These are phyloP conservation scores for Apophysomyces elegans DNA, from an alignment of 371 early-diverging fungal species.

Conservation along the genomic window DNA sequence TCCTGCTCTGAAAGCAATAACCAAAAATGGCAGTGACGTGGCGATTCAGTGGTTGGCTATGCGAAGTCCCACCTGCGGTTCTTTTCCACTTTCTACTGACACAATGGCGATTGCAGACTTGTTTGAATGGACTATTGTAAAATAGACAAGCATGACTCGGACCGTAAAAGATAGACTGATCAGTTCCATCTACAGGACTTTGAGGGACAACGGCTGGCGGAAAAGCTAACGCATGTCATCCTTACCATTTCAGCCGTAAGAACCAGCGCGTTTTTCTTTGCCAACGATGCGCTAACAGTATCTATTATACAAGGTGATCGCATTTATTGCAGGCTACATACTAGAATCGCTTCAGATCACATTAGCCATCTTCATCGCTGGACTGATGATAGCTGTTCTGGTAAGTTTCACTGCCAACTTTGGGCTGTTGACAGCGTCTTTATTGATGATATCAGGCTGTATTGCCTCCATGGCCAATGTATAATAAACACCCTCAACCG, in stretches of 20 bases:
- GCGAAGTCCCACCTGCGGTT: background rate
- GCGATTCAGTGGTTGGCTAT: no score
- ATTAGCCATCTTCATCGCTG: slow-evolving; percentile 17
- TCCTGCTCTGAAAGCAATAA: no score
- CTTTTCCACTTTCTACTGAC: background rate
- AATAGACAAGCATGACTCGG: background rate
- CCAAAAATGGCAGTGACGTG: no score
- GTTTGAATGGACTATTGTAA: slow-evolving; percentile 3
- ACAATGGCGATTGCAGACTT: background rate
- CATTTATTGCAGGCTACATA: slow-evolving; percentile 23
- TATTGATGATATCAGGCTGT: slow-evolving; percentile 9
- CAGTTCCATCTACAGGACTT: slow-evolving; percentile 27
- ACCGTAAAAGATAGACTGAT: slow-evolving; percentile 19
- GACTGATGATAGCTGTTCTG: slow-evolving; percentile 12
- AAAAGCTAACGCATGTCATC: slow-evolving; percentile 29
- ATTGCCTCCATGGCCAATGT: slow-evolving; percentile 34
- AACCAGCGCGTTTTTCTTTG: background rate
- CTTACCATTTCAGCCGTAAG: slow-evolving; percentile 36
- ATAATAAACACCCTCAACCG: slow-evolving; percentile 21
- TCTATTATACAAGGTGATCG: slow-evolving; percentile 14
- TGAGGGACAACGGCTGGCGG: slow-evolving; percentile 29
- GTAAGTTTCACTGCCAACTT: slow-evolving; percentile 12
- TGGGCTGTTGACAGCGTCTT: background rate
- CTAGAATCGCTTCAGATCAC: slow-evolving; percentile 19
- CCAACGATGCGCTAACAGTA: background rate